A percentile compares a stretch with the other conserved stretches of the same genome.
Evolutionary conservation across 345 rosid species (phyloP).

Genomic region (Populus davidiana): DNA sequence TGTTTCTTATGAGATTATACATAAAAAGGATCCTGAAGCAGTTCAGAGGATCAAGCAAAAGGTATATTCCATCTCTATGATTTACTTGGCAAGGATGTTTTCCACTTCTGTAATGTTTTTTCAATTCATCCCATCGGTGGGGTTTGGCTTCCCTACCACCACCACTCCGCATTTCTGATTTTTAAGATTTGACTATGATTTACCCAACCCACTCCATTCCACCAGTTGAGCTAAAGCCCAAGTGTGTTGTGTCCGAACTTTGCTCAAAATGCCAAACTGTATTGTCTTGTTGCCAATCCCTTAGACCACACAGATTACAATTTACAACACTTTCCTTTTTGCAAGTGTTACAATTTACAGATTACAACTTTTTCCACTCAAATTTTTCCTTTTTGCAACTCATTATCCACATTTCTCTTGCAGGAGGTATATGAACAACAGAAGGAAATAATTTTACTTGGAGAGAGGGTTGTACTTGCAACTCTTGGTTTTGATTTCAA

Average conservation of each 20-base stretch:
- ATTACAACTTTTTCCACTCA: too few species aligned
- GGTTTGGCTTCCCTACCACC: not conserved
- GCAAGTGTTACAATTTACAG: not conserved
- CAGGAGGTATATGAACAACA: conserved; percentile 91
- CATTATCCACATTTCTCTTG: conserved; percentile 10
- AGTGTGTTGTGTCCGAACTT: not conserved
- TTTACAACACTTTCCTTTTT: not conserved
- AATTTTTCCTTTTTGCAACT: not conserved
- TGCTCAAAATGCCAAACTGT: not conserved
- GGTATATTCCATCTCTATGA: conserved; percentile 41
- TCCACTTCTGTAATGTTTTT: not conserved
- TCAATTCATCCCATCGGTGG: not conserved
- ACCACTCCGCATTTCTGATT: not conserved
- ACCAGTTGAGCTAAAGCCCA: not conserved
- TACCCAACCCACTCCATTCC: not conserved
- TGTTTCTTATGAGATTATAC: conserved; percentile 88
- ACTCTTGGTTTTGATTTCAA: conserved; percentile 77
- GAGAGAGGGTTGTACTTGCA: conserved; percentile 79
- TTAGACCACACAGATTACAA: not conserved
- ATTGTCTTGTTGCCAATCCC: not conserved
- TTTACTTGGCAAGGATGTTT: not conserved
- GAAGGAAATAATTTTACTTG: conserved; percentile 62
- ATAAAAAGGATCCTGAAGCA: conserved; percentile 83
- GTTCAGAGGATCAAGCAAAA: conserved; percentile 88
- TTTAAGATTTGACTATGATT: not conserved